Evolutionary conservation across 1,284 basidiomycete species (phyloP), one percentile per base, ranked within the genome.

Genomic region (Moesziomyces parantarcticus): DNA sequence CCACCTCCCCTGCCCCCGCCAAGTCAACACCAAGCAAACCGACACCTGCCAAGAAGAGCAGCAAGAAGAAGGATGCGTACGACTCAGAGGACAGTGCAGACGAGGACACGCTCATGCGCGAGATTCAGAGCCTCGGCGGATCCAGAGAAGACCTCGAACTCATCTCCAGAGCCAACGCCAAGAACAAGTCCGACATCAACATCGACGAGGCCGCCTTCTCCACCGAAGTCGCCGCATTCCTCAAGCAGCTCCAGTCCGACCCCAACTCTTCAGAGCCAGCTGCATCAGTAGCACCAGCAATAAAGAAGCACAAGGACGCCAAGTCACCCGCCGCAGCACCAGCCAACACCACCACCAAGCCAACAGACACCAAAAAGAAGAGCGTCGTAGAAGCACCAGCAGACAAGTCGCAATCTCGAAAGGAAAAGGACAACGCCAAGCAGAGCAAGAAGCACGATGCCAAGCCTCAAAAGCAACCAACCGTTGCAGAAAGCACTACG

Each of bases 101-200:
- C 23, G 71, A 74, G 21, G 65, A 64, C 18, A 70, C 62, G 2
- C 32, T 74, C 10, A 55, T 74, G 71, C 55, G 57, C 32, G 71
- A 74, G 46, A 74, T 74, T 20, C 25, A 74, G 54, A 69, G 66
- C 56, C 66, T 74, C 44, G 71, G 71, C 14, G 71, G 71, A 8
- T 59, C 61, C 11, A 46, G 58, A 34, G 66, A 48, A 7, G 71
- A 74, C 16, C 66, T 74, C 42, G 55, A 74, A 29, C 66, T 74
- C 43, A 62, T 74, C 48, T 69, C 61, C 40, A 61, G 63, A 20
- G 49, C 49, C 14, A 66, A 57, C 34, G 53, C 49, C 23, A 70
- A 74, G 62, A 54, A 53, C 21, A 73, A 73, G 50, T 50, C 59
- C 0, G 53, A 65, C 25, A 45, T 55, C 20, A 20, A 61, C 21